These are phyloP conservation scores for Fraxinus nigra DNA, from an alignment of 305 asterid genomes.

Conservation along the genomic window DNA sequence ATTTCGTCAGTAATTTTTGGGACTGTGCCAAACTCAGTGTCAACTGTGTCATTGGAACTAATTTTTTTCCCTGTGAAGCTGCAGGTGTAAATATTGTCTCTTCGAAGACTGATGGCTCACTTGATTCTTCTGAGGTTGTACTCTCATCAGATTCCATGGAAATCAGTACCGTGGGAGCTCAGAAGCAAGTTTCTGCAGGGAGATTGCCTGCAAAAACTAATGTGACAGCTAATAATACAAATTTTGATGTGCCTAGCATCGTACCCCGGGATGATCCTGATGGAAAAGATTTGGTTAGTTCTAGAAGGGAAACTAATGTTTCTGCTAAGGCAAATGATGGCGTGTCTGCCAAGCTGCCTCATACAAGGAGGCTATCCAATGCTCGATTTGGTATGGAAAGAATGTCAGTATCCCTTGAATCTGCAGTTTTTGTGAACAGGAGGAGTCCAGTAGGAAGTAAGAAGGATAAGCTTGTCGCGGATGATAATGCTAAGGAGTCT, in stretches of 20 bases:
- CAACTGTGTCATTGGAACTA: background rate
- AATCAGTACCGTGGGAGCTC: constrained; percentile 38
- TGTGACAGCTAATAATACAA: constrained; percentile 40
- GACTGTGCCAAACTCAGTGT: background rate
- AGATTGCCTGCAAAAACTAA: constrained; percentile 50
- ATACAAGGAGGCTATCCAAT: constrained; percentile 53
- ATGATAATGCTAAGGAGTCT: constrained; percentile 50
- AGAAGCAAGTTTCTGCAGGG: constrained; percentile 53
- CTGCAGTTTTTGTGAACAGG: constrained; percentile 37
- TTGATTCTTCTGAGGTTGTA: constrained; percentile 47
- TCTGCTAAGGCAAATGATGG: constrained; percentile 41
- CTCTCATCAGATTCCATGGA: constrained; percentile 53
- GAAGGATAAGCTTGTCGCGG: constrained; percentile 49
- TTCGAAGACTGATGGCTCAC: constrained; percentile 42
- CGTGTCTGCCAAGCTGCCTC: constrained; percentile 45
- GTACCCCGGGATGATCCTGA: constrained; percentile 66
- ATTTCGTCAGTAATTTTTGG: background rate
- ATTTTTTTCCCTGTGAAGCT: constrained; percentile 37
- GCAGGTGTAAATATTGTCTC: constrained; percentile 67
- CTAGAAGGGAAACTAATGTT: constrained; percentile 62
- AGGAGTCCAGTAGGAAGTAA: constrained; percentile 32
- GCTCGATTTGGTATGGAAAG: constrained; percentile 58
- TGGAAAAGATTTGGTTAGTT: constrained; percentile 46
- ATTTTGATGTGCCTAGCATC: constrained; percentile 59
- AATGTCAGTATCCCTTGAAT: constrained; percentile 47